Evolutionary conservation across 164 flowering plant species (phyloP).

Genomic region (Kingdonia uniflora): DNA sequence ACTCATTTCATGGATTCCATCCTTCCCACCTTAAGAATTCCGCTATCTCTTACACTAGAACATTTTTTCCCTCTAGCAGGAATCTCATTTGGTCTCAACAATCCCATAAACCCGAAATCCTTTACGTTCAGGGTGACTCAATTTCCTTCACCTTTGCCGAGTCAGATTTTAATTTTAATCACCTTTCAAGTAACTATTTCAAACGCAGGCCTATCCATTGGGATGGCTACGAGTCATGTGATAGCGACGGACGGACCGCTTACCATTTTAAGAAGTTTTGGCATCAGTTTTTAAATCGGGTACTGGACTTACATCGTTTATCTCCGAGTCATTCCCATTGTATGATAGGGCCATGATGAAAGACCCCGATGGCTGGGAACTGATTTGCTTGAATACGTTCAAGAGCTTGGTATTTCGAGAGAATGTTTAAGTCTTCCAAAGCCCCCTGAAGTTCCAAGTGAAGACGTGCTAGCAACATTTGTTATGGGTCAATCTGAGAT

Average conservation of each 20-base stretch:
- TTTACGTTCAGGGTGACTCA: neutral
- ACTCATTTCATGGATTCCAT: no score
- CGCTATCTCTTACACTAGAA: no score
- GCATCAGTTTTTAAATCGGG: neutral
- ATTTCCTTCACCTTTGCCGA: neutral
- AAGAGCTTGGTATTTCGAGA: neutral
- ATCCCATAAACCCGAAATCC: no score
- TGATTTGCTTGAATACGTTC: neutral
- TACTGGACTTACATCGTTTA: neutral
- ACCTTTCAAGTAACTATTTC: constrained; percentile 2
- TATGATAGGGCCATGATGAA: neutral
- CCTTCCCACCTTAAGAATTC: no score
- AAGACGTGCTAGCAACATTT: neutral
- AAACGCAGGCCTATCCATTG: neutral
- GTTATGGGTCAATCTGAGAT: neutral
- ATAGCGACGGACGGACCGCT: neutral
- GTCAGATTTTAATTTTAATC: neutral
- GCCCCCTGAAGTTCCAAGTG: neutral
- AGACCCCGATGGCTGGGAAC: neutral
- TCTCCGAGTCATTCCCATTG: neutral
- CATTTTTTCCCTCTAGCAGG: no score
- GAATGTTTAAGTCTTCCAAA: neutral
- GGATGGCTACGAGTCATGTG: neutral
- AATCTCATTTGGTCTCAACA: no score
- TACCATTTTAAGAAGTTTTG: neutral